phyloP scores from a whole-genome alignment of 768 basidiomycete species.

The Neoboletus brunneissimus region DNA sequence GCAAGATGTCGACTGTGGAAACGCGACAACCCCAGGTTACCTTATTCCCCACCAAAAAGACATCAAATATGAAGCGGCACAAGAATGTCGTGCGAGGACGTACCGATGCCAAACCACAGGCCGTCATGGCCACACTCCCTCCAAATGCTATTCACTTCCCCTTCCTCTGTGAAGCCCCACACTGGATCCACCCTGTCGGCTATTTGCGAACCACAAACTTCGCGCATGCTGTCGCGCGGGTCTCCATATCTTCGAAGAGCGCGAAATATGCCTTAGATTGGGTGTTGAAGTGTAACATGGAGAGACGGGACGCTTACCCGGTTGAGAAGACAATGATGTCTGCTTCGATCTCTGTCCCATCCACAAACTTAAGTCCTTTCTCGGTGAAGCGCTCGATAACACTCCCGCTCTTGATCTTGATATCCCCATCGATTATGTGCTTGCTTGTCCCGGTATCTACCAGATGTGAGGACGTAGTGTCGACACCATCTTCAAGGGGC shows the following conservation, averaged over 20 bases:
- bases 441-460: conserved; percentile 41
- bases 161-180: conserved; percentile 67
- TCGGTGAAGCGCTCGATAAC: conserved; percentile 31
- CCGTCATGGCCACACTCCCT: conserved; percentile 37
- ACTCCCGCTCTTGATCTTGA: conserved; percentile 49
- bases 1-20: conserved; percentile 33
- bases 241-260: conserved; percentile 43
- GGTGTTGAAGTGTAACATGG: too few relatives aligned
- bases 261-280: not conserved
- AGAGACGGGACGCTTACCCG: conserved; percentile 13
- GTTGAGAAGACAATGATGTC: conserved; percentile 35
- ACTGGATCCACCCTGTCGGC: conserved; percentile 45
- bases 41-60: conserved; percentile 3
- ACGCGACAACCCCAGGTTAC: conserved; percentile 24
- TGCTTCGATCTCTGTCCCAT: conserved; percentile 32
- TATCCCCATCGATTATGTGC: conserved; percentile 44
- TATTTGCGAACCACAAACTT: conserved; percentile 46
- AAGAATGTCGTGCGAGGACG: not conserved
- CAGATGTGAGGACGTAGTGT: not conserved
- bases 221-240: conserved; percentile 37
- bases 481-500: not conserved
- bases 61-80: not conserved
- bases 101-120: conserved; percentile 30
- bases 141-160: conserved; percentile 48
- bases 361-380: conserved; percentile 29